These are phyloP conservation scores for Monilinia aucupariae DNA, from an alignment of 2,329 filamentous ascomycete genomes.

Conservation along the genomic window DNA sequence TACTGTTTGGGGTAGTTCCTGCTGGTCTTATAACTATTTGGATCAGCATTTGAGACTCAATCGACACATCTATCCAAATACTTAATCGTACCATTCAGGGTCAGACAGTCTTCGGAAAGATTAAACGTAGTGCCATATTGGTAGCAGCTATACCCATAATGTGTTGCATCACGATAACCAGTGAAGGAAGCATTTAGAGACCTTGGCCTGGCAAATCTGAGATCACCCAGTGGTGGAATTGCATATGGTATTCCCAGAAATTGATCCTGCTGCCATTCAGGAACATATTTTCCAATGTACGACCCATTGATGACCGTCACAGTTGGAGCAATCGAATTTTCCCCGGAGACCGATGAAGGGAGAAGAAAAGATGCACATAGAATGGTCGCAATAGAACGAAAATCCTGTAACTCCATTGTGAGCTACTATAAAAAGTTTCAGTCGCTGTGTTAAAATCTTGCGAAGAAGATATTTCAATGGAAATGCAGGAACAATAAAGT, in stretches of 20 bases:
- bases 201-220: conserved; percentile 39
- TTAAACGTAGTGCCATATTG: conserved; percentile 40
- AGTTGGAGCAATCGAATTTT: conserved; percentile 19
- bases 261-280: conserved; percentile 34
- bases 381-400: not conserved
- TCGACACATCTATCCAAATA: not conserved
- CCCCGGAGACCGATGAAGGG: not conserved
- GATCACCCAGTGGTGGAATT: conserved; percentile 41
- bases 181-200: conserved; percentile 39
- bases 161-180: conserved; percentile 38
- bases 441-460: not conserved
- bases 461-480: not conserved
- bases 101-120: conserved; percentile 46
- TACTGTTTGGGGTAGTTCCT: conserved; percentile 32
- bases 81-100: conserved; percentile 35
- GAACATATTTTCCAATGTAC: conserved; percentile 26
- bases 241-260: conserved; percentile 48
- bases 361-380: not conserved
- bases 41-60: not conserved
- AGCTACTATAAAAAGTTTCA: not conserved
- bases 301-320: conserved; percentile 28
- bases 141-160: conserved; percentile 44
- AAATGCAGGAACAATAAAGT: not conserved
- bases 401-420: not conserved
- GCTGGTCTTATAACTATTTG: conserved; percentile 40